Evolutionary conservation across 2,329 filamentous ascomycete species (phyloP).

Genomic region (Clonostachys solani): DNA sequence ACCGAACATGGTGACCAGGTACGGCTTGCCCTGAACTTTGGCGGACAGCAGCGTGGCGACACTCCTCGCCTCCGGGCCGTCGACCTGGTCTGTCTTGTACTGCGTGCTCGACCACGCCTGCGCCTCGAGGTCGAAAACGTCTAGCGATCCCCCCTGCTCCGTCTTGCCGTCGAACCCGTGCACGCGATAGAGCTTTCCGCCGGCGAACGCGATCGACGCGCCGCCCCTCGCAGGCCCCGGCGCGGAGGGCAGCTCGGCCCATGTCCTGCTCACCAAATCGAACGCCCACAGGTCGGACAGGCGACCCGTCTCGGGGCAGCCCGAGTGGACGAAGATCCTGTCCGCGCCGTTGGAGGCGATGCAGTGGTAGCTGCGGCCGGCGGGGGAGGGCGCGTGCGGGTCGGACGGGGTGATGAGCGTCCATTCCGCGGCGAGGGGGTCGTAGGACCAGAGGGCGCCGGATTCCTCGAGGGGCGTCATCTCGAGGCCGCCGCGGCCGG

Average conservation of each 20-base stretch:
- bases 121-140: constrained; percentile 29
- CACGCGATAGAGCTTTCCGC: constrained; percentile 49
- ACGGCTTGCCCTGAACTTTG: constrained; percentile 8
- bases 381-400: constrained; percentile 30
- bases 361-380: constrained; percentile 52
- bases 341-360: constrained; percentile 28
- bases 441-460: constrained; percentile 53
- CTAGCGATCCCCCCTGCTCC: constrained; percentile 54
- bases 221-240: constrained; percentile 39
- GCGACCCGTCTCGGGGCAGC: constrained; percentile 52
- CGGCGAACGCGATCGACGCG: constrained; percentile 35
- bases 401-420: constrained; percentile 30
- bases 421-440: constrained; percentile 37
- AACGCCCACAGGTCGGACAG: constrained; percentile 60
- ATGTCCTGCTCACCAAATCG: constrained; percentile 33
- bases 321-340: constrained; percentile 55
- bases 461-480: constrained; percentile 58
- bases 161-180: constrained; percentile 59
- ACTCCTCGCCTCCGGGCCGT: constrained; percentile 22
- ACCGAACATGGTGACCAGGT: constrained; percentile 31
- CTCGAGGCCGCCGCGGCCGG: constrained; percentile 53
- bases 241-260: constrained; percentile 48
- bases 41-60: constrained; percentile 19
- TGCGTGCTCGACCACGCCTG: constrained; percentile 16
- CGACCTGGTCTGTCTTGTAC: constrained; percentile 15